Conservation (phyloP, 345 rosid genomes). For the Leavenworthia alabamica region DNA sequence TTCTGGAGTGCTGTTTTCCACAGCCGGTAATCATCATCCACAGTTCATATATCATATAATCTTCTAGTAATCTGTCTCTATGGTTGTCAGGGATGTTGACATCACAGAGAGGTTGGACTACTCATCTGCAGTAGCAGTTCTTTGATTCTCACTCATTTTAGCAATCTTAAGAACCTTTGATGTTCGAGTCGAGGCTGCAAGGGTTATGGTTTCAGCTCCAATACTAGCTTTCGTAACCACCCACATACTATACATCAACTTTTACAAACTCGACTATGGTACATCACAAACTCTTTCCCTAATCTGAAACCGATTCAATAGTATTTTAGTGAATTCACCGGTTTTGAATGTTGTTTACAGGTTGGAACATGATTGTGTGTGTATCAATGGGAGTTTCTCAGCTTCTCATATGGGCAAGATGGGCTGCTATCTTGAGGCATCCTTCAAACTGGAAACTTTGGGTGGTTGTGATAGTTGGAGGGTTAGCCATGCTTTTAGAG, state of each 20-base stretch:
- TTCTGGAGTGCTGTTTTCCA: slow-evolving; percentile 82
- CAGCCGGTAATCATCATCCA: slow-evolving; percentile 39
- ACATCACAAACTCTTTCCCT: background rate
- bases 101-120: slow-evolving; percentile 67
- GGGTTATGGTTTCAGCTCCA: slow-evolving; percentile 78
- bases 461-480: slow-evolving; percentile 56
- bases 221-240: slow-evolving; percentile 59
- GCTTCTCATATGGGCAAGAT: slow-evolving; percentile 58
- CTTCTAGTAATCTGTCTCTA: slow-evolving; percentile 4
- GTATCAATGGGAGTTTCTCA: slow-evolving; percentile 48
- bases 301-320: background rate
- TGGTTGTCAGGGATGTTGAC: slow-evolving; percentile 50
- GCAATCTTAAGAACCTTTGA: slow-evolving; percentile 55
- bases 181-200: slow-evolving; percentile 54
- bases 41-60: background rate
- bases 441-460: slow-evolving; percentile 64
- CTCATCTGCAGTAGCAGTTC: slow-evolving; percentile 70
- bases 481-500: slow-evolving; percentile 62
- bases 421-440: slow-evolving; percentile 52
- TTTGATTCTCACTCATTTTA: slow-evolving; percentile 62
- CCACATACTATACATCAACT: slow-evolving; percentile 62
- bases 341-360: slow-evolving; percentile 31
- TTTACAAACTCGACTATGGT: slow-evolving; percentile 57
- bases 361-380: slow-evolving; percentile 65
- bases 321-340: background rate